phyloP scores from a whole-genome alignment of 1,284 basidiomycete genomes.

The Ustilago hordei region DNA sequence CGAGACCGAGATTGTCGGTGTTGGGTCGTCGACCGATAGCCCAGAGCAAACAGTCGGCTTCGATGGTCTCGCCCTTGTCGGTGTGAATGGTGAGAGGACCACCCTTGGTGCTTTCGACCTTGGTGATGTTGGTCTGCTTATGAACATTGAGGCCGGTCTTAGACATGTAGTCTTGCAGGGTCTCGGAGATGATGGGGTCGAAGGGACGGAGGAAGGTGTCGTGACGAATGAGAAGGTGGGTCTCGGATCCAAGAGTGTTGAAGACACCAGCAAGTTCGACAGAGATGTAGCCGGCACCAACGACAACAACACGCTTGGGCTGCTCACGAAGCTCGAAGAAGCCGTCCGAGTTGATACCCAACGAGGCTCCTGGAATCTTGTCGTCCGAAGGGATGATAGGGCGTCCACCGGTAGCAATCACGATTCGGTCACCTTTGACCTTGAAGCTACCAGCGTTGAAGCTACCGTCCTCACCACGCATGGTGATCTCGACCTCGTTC shows the following conservation, averaged over 20 bases:
- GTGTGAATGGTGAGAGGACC: slow-evolving; percentile 61
- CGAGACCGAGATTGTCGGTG: slow-evolving; percentile 82
- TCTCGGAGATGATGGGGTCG: slow-evolving; percentile 87
- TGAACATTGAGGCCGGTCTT: slow-evolving; percentile 90
- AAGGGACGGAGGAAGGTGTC: slow-evolving; percentile 92
- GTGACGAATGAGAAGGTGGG: slow-evolving; percentile 88
- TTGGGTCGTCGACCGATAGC: slow-evolving; percentile 90
- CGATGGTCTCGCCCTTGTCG: slow-evolving; percentile 78
- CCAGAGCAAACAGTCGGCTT: slow-evolving; percentile 91
- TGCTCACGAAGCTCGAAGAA: slow-evolving; percentile 93
- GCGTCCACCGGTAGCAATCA: slow-evolving; percentile 85
- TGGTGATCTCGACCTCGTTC: slow-evolving; percentile 63
- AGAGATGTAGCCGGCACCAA: slow-evolving; percentile 97
- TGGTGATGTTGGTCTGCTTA: slow-evolving; percentile 80
- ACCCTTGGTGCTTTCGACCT: slow-evolving; percentile 75
- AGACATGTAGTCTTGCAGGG: slow-evolving; percentile 92
- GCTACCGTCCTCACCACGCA: slow-evolving; percentile 68
- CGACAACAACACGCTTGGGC: slow-evolving; percentile 90
- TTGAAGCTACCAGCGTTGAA: slow-evolving; percentile 72
- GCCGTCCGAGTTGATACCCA: slow-evolving; percentile 92
- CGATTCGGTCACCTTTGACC: slow-evolving; percentile 64
- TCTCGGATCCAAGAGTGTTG: slow-evolving; percentile 74
- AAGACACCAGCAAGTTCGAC: slow-evolving; percentile 76
- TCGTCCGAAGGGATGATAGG: slow-evolving; percentile 85
- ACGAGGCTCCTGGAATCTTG: slow-evolving; percentile 85